A percentile compares a stretch with the other conserved stretches of the same genome.
These are phyloP conservation scores for Puccinia horiana DNA, from an alignment of 1,284 basidiomycete species.

Conservation along the genomic window DNA sequence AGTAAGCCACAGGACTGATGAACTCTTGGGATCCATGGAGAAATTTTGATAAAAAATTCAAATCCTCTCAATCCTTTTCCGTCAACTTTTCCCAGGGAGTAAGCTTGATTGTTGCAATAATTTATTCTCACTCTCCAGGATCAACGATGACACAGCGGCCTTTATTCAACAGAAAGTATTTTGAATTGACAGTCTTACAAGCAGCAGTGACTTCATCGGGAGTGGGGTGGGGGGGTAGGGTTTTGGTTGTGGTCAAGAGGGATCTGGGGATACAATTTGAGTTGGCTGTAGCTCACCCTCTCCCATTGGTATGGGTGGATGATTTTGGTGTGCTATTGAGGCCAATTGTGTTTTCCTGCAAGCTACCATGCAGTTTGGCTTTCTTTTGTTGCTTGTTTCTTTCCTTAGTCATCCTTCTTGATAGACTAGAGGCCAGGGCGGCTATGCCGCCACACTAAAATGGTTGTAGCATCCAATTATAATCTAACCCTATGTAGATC, in stretches of 20 bases:
- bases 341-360: not conserved
- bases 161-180: not conserved
- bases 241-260: not conserved
- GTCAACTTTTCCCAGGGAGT: too few relatives aligned
- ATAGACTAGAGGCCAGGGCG: too few relatives aligned
- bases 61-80: not conserved
- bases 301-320: too few relatives aligned
- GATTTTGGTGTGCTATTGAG: not conserved
- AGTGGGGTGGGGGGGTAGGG: not conserved
- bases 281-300: not conserved
- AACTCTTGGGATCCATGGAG: not conserved
- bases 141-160: not conserved
- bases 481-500: too few relatives aligned
- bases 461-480: too few relatives aligned
- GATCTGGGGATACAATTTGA: not conserved
- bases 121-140: not conserved
- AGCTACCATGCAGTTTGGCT: not conserved
- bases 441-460: too few relatives aligned
- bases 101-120: not conserved
- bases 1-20: not conserved
- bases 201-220: not conserved
- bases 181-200: too few relatives aligned
- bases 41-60: not conserved
- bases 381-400: not conserved
- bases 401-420: not conserved